These are phyloP conservation scores for Psilocybe tampanensis DNA, from an alignment of 768 basidiomycete species.

Conservation along the genomic window DNA sequence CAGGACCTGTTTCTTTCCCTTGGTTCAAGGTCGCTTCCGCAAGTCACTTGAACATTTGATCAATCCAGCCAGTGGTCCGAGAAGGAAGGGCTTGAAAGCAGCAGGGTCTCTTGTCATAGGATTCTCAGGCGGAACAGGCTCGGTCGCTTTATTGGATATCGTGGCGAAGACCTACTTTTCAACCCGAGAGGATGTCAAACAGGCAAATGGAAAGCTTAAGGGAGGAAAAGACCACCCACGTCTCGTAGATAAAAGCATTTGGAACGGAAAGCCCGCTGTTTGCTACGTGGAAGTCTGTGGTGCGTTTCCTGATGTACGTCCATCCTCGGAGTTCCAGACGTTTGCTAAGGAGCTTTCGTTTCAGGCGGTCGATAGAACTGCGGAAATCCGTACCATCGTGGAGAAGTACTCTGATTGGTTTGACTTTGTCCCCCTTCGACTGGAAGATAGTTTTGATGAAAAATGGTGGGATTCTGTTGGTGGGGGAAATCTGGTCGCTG, in stretches of 20 bases:
- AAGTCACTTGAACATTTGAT: conserved; percentile 65
- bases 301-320: conserved; percentile 62
- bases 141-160: conserved; percentile 72
- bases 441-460: conserved; percentile 76
- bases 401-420: conserved; percentile 42
- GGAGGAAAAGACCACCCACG: conserved; percentile 72
- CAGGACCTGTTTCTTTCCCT: conserved; percentile 61
- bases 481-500: conserved; percentile 23
- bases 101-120: conserved; percentile 69
- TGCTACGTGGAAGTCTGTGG: conserved; percentile 73
- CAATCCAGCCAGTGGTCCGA: conserved; percentile 58
- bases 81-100: conserved; percentile 64
- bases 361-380: conserved; percentile 58
- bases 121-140: conserved; percentile 81
- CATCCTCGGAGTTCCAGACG: conserved; percentile 1
- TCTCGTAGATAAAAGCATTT: conserved; percentile 47
- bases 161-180: conserved; percentile 61
- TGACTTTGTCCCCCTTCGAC: conserved; percentile 61
- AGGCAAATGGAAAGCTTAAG: conserved; percentile 20
- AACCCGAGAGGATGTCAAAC: conserved; percentile 13
- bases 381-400: conserved; percentile 50
- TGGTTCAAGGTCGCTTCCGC: conserved; percentile 65
- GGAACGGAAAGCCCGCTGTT: conserved; percentile 57
- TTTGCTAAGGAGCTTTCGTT: conserved; percentile 8
- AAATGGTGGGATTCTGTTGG: conserved; percentile 64